Evolutionary conservation across 768 basidiomycete species (phyloP).

Genomic region (Boletus coccyginus): DNA sequence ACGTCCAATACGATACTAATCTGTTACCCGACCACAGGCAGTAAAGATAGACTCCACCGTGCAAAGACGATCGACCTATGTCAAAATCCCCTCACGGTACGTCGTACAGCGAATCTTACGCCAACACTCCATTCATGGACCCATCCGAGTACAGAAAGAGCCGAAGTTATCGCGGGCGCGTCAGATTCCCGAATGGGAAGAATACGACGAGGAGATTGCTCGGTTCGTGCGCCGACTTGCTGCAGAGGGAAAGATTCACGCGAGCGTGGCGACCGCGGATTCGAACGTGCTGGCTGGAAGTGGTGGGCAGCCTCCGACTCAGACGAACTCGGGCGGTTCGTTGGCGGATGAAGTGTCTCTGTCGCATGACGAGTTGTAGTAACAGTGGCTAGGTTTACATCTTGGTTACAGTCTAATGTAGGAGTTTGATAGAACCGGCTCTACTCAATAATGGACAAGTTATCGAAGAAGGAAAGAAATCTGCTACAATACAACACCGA

Average conservation of each 20-base stretch:
- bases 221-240: constrained; percentile 73
- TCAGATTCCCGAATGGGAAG: constrained; percentile 97
- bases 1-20: neutral
- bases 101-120: constrained; percentile 20
- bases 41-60: constrained; percentile 75
- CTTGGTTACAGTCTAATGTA: no score
- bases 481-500: no score
- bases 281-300: constrained; percentile 61
- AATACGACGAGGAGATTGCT: constrained; percentile 79
- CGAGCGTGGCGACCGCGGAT: constrained; percentile 65
- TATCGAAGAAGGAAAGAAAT: no score
- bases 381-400: neutral
- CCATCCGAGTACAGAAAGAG: constrained; percentile 69
- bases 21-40: constrained; percentile 43
- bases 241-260: constrained; percentile 65
- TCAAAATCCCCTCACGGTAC: constrained; percentile 91
- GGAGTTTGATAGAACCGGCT: no score
- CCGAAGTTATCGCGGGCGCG: constrained; percentile 92
- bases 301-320: constrained; percentile 29
- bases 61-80: constrained; percentile 95
- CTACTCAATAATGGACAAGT: no score
- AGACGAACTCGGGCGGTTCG: neutral
- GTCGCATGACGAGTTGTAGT: constrained; percentile 22
- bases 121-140: neutral
- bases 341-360: neutral